Conservation (phyloP, 345 rosid species). For the Lepidium aucheri region DNA sequence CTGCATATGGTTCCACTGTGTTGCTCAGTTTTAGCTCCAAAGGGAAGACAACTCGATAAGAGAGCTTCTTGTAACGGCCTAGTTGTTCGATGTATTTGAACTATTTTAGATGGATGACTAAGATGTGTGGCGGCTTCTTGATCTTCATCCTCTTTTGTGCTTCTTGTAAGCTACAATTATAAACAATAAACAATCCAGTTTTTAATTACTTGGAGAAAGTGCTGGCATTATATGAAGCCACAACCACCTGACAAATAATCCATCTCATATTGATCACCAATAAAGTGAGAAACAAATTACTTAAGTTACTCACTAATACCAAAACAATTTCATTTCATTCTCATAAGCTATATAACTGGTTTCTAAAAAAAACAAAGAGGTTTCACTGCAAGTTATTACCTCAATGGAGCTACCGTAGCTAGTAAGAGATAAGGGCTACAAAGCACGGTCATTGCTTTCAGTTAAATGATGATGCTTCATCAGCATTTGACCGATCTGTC, state of each 20-base stretch:
- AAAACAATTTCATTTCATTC: neutral
- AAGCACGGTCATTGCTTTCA: conserved; percentile 51
- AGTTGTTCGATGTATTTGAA: conserved; percentile 96
- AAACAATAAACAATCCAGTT: too few species aligned
- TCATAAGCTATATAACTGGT: neutral
- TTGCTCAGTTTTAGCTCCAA: conserved; percentile 93
- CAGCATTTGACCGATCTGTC: conserved; percentile 73
- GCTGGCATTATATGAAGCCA: conserved; percentile 73
- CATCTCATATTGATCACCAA: conserved; percentile 7
- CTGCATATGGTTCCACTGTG: conserved; percentile 76
- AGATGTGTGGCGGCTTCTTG: too few species aligned
- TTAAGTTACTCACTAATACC: neutral
- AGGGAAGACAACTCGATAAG: conserved; percentile 90
- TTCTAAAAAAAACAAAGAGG: neutral
- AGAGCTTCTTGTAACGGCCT: conserved; percentile 90
- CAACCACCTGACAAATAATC: conserved; percentile 53
- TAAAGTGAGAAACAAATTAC: neutral
- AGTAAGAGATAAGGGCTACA: conserved; percentile 72
- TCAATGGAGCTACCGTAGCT: conserved; percentile 89
- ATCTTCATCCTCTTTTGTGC: too few species aligned
- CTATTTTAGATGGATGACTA: conserved; percentile 89
- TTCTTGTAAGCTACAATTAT: too few species aligned
- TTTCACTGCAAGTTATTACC: conserved; percentile 28
- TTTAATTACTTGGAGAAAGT: conserved; percentile 66
- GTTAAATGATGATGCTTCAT: conserved; percentile 73